Evolutionary conservation across 2,329 filamentous ascomycete species (phyloP).

Genomic region (Blastomyces parvus): DNA sequence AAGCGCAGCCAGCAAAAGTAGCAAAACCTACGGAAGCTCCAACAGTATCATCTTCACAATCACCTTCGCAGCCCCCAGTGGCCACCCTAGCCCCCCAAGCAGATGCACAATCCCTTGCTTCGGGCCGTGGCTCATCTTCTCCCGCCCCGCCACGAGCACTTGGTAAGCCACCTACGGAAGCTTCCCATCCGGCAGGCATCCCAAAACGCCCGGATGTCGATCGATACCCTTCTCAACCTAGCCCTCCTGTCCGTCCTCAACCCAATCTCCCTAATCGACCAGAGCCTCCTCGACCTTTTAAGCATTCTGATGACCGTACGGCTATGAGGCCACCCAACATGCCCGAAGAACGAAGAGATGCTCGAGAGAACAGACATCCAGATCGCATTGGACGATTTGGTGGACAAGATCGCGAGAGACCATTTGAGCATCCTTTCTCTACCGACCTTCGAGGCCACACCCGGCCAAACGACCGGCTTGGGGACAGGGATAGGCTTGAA

Average conservation of each 20-base stretch:
- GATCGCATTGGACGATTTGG: slow-evolving; percentile 31
- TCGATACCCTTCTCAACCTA: slow-evolving; percentile 20
- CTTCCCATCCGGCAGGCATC: slow-evolving; percentile 24
- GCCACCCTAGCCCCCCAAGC: neutral
- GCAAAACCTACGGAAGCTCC: neutral
- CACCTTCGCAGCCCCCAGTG: neutral
- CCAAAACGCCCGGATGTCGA: slow-evolving; percentile 34
- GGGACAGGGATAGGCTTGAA: slow-evolving; percentile 23
- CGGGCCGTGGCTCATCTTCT: neutral
- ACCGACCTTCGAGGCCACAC: slow-evolving; percentile 29
- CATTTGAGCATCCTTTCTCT: slow-evolving; percentile 25
- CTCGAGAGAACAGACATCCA: slow-evolving; percentile 25
- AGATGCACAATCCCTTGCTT: neutral
- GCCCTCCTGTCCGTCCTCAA: slow-evolving; percentile 25
- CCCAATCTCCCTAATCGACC: slow-evolving; percentile 29
- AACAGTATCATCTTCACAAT: neutral
- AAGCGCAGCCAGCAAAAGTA: slow-evolving; percentile 9
- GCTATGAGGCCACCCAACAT: slow-evolving; percentile 31
- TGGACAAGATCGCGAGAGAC: slow-evolving; percentile 29
- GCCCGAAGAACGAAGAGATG: slow-evolving; percentile 31
- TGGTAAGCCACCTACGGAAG: slow-evolving; percentile 20
- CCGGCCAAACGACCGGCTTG: slow-evolving; percentile 23
- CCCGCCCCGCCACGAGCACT: neutral
- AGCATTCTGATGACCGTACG: slow-evolving; percentile 30
- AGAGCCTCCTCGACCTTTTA: slow-evolving; percentile 26